Evolutionary conservation across 345 rosid genomes (phyloP), one percentile per base, ranked within the genome.

Genomic region (Populus tremula): DNA sequence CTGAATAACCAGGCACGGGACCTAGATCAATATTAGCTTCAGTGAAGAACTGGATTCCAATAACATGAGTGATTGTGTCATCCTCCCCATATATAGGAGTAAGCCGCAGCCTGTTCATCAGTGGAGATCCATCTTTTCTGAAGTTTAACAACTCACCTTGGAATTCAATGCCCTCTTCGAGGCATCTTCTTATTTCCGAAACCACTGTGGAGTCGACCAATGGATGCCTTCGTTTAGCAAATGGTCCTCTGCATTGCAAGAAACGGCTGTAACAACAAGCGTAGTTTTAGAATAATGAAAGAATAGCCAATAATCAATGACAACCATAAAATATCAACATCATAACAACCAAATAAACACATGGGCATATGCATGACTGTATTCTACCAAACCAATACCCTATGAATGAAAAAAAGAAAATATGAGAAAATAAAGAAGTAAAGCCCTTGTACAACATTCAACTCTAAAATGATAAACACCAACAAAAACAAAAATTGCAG

Each of bases 181-280:
- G 89, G 88, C 96, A 94, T 83, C 86, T 85, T 77, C 94, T 88
- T 77, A 94, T 91, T 82, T 94, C 90, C n/a, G 96, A 67, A 18
- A 92, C 92, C 67, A 90, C 86, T 0, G 89, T 66, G 29, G 97
- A 91, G 78, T 92, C 97, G 67, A 92, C 96, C 80, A 89, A 77
- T 35, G 95, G 94, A 73, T 94, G 98, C 83, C 97, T 89, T 83
- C 97, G 85, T 84, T 94, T 94, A 36, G 98, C 97, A 88, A 94
- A 94, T 43, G 95, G 97, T 54, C 98, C 97, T 86, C 97, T 87
- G 82, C 90, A 94, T 80, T 94, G 98, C 86, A 92, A 84, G 89
- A 92, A 94, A 31, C 97, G 92, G 85, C 95, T 92, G 96, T 81
- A 84, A 61, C 59, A 50, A 59, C 54, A 35, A 65, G 43, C 75